Evolutionary conservation across 495 filamentous ascomycete species (phyloP).

Genomic region (Lasiosphaeriaceae sp.): DNA sequence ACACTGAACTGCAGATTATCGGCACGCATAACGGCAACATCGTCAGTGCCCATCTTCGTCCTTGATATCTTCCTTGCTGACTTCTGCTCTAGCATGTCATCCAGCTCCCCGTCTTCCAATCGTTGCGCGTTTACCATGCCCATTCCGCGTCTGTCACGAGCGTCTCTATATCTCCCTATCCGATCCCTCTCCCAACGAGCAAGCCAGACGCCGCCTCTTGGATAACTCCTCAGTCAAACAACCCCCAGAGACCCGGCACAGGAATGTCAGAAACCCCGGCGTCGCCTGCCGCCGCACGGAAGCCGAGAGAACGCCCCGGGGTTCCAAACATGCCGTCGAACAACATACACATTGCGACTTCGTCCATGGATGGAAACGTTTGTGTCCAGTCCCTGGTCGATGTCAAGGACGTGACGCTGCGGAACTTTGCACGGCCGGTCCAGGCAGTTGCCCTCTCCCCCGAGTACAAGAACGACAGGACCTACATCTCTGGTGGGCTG

Average conservation of each 20-base stretch:
- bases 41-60: conserved; percentile 49
- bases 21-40: conserved; percentile 98
- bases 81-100: conserved; percentile 68
- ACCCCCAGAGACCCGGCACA: conserved; percentile 28
- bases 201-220: conserved; percentile 50
- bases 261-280: conserved; percentile 48
- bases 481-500: conserved; percentile 84
- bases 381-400: conserved; percentile 79
- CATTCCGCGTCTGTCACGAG: conserved; percentile 87
- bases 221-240: conserved; percentile 41
- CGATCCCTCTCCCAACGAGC: conserved; percentile 62
- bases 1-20: conserved; percentile 56
- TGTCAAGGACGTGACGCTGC: conserved; percentile 71
- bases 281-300: conserved; percentile 47
- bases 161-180: conserved; percentile 87
- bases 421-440: conserved; percentile 90
- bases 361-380: conserved; percentile 93
- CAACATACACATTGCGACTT: conserved; percentile 84
- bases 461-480: conserved; percentile 82
- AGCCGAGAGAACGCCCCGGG: conserved; percentile 41
- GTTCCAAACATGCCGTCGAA: conserved; percentile 74
- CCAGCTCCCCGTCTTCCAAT: conserved; percentile 72
- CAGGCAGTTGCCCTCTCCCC: conserved; percentile 88
- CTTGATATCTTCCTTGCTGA: conserved; percentile 8
- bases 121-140: conserved; percentile 80